phyloP scores from a whole-genome alignment of 108 stramenopile genomes.

The Pseudonitzschia multistriata region DNA sequence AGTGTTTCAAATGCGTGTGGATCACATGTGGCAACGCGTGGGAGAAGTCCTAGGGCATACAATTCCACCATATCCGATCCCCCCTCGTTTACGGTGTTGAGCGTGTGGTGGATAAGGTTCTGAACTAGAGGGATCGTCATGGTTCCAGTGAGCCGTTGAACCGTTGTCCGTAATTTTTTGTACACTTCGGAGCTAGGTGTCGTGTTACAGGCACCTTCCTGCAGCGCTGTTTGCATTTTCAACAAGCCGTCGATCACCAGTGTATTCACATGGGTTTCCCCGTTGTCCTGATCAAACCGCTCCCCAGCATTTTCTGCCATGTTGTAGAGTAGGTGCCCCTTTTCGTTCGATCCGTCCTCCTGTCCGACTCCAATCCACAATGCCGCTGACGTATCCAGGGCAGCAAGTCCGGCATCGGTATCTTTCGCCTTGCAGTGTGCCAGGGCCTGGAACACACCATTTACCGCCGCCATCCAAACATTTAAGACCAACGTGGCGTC shows the following conservation, averaged over 20 bases:
- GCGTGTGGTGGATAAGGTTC: slow-evolving; percentile 63
- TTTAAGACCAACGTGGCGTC: slow-evolving; percentile 53
- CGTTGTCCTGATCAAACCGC: slow-evolving; percentile 46
- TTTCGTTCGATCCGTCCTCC: slow-evolving; percentile 38
- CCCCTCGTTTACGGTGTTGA: slow-evolving; percentile 27
- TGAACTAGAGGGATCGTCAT: slow-evolving; percentile 79
- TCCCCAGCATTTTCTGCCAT: slow-evolving; percentile 50
- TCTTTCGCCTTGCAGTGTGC: slow-evolving; percentile 40
- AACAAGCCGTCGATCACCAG: slow-evolving; percentile 45
- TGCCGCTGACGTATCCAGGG: slow-evolving; percentile 68
- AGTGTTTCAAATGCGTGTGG: slow-evolving; percentile 27
- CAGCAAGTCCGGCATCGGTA: slow-evolving; percentile 17
- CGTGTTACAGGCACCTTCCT: slow-evolving; percentile 15
- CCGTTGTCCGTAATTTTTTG: slow-evolving; percentile 31
- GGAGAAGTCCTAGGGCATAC: slow-evolving; percentile 51
- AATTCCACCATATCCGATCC: slow-evolving; percentile 46
- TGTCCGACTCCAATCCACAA: slow-evolving; percentile 72
- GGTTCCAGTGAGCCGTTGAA: slow-evolving; percentile 31
- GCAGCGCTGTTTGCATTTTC: slow-evolving; percentile 27
- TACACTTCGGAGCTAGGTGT: slow-evolving; percentile 22
- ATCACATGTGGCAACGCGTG: slow-evolving; percentile 50
- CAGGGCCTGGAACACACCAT: slow-evolving; percentile 56
- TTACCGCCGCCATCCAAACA: slow-evolving; percentile 72
- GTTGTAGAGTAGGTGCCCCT: slow-evolving; percentile 67
- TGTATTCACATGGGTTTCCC: slow-evolving; percentile 51